These are phyloP conservation scores for Paratrypanosoma confusum DNA, from an alignment of 208 protist genomes.

Conservation along the genomic window DNA sequence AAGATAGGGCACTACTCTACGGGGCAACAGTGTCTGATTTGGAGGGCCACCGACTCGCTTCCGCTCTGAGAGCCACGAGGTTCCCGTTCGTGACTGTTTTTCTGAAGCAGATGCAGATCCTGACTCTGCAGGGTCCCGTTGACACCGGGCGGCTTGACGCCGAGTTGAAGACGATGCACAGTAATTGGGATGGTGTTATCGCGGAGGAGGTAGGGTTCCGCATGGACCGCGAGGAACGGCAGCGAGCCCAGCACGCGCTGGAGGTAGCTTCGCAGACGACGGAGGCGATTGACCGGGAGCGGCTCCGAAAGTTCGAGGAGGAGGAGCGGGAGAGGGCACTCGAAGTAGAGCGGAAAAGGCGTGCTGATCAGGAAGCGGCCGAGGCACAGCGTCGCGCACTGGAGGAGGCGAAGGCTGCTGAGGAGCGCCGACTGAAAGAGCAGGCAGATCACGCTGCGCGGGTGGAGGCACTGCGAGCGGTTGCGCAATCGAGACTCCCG, in stretches of 20 bases:
- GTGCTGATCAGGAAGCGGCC: constrained; percentile 10
- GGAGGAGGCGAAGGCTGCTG: constrained; percentile 12
- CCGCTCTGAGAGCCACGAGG: constrained; percentile 32
- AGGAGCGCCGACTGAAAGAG: constrained; percentile 11
- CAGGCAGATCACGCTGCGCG: constrained; percentile 3
- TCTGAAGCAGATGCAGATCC: constrained; percentile 35
- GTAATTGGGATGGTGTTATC: constrained; percentile 44
- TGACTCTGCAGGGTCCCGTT: constrained; percentile 44
- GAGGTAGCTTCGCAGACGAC: constrained; percentile 28
- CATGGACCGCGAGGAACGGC: constrained; percentile 44
- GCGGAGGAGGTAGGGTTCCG: constrained; percentile 51
- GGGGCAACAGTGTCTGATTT: constrained; percentile 38
- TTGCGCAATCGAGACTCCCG: constrained; percentile 20
- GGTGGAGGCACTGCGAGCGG: constrained; percentile 5
- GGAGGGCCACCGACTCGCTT: constrained; percentile 30
- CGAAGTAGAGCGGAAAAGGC: background rate
- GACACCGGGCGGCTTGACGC: constrained; percentile 26
- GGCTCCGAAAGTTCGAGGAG: constrained; percentile 32
- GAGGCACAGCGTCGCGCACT: constrained; percentile 2
- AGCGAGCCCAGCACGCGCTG: constrained; percentile 32
- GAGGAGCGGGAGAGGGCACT: constrained; percentile 3
- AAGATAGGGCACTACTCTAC: constrained; percentile 40
- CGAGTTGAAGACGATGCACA: constrained; percentile 36
- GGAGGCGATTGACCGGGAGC: constrained; percentile 42
- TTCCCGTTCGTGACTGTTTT: constrained; percentile 57